phyloP scores from a whole-genome alignment of 2,329 filamentous ascomycete species.

The Didymella lethalis region DNA sequence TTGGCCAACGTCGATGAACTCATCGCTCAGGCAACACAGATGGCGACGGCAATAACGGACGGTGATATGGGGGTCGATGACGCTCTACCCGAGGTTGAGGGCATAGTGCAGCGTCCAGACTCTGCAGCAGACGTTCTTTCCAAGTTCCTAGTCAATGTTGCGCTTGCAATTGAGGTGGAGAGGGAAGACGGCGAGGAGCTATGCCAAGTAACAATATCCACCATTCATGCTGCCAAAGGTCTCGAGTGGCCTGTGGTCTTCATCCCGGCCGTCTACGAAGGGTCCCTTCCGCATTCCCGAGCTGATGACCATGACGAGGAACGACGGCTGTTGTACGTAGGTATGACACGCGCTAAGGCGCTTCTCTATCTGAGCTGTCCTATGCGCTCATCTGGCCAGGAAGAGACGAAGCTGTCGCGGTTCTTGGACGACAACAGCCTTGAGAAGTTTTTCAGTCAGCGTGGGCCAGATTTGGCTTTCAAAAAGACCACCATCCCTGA shows the following conservation, averaged over 20 bases:
- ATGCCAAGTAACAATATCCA: constrained; percentile 84
- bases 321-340: constrained; percentile 87
- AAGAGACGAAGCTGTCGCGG: constrained; percentile 71
- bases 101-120: constrained; percentile 67
- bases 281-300: constrained; percentile 87
- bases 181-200: constrained; percentile 65
- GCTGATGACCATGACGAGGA: constrained; percentile 89
- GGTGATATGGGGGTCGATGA: constrained; percentile 55
- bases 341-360: constrained; percentile 91
- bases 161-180: constrained; percentile 75
- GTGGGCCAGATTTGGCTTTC: constrained; percentile 71
- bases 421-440: constrained; percentile 70
- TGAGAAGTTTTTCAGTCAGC: constrained; percentile 62
- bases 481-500: constrained; percentile 67
- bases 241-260: constrained; percentile 97
- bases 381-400: constrained; percentile 67
- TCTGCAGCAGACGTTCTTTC: constrained; percentile 71
- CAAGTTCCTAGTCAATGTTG: constrained; percentile 87
- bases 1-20: constrained; percentile 93
- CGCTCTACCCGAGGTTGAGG: constrained; percentile 71
- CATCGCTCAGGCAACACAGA: constrained; percentile 78
- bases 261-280: constrained; percentile 86
- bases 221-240: constrained; percentile 94
- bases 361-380: constrained; percentile 87
- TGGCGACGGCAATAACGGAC: constrained; percentile 59